phyloP scores from a whole-genome alignment of 805 yeast species.

The Metschnikowia sp. region DNA sequence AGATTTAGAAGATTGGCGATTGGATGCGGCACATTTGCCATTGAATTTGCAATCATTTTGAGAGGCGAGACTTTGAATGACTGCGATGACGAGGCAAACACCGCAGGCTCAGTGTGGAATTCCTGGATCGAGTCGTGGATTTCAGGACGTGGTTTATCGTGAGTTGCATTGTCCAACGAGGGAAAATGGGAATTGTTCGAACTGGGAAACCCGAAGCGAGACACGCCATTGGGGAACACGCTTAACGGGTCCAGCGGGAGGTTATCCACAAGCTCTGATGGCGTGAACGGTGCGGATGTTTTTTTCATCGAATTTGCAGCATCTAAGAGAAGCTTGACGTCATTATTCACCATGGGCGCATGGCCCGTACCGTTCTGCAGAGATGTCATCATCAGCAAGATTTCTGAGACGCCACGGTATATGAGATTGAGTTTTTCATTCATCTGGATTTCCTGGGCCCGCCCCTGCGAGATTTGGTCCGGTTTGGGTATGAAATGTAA shows the following conservation, averaged over 20 bases:
- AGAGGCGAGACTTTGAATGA: slow-evolving; percentile 45
- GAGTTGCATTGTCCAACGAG: background rate
- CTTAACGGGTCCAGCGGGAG: slow-evolving; percentile 1
- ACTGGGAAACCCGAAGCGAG: slow-evolving; percentile 3
- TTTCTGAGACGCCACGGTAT: slow-evolving; percentile 34
- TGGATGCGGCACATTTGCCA: slow-evolving; percentile 33
- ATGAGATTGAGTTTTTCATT: slow-evolving; percentile 28
- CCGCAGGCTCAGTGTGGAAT: background rate
- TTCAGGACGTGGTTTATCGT: slow-evolving; percentile 1
- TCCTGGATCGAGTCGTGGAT: background rate
- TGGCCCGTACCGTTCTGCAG: slow-evolving; percentile 3
- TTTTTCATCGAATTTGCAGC: slow-evolving; percentile 27
- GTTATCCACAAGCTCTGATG: slow-evolving; percentile 1
- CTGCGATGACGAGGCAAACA: slow-evolving; percentile 25
- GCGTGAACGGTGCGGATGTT: background rate
- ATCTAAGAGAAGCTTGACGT: slow-evolving; percentile 25
- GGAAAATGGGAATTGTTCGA: background rate
- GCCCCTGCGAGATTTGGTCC: background rate
- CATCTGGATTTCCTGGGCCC: background rate
- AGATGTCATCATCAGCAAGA: slow-evolving; percentile 24
- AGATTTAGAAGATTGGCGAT: slow-evolving; percentile 28
- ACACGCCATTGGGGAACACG: background rate
- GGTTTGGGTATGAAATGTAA: slow-evolving; percentile 7
- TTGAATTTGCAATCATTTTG: slow-evolving; percentile 33
- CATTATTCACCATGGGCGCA: slow-evolving; percentile 14